Conservation (phyloP, 1,139 yeast species). For the Protomyces inouyei region DNA sequence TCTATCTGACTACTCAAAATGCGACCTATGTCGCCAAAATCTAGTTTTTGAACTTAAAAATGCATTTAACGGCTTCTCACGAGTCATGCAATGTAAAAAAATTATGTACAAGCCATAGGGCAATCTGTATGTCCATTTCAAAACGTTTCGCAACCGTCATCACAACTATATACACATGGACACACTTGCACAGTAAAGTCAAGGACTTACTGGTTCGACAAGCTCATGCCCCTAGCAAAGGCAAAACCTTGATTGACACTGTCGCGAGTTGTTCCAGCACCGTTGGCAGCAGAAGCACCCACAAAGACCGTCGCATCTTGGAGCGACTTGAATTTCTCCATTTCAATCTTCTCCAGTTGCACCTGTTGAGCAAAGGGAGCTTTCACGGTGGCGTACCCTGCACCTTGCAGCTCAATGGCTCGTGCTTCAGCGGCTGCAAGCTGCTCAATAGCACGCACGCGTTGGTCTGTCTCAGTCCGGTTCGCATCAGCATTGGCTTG, state of each 20-base stretch:
- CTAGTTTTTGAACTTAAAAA: too few relatives aligned
- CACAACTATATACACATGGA: too few relatives aligned
- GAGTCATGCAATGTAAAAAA: too few relatives aligned
- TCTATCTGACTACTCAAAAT: too few relatives aligned
- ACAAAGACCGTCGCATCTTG: conserved; percentile 7
- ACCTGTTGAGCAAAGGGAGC: neutral
- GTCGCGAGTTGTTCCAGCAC: neutral
- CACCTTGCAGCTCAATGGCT: conserved; percentile 13
- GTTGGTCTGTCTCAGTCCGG: conserved; percentile 11
- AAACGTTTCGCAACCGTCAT: too few relatives aligned
- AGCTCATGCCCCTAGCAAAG: neutral
- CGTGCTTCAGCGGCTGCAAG: conserved; percentile 11
- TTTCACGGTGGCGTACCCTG: conserved; percentile 11
- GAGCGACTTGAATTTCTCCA: conserved; percentile 1
- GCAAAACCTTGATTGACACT: conserved; percentile 10
- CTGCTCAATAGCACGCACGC: conserved; percentile 5
- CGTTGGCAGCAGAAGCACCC: neutral
- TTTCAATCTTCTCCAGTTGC: conserved; percentile 17
- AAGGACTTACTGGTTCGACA: too few relatives aligned
- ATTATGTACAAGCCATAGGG: too few relatives aligned
- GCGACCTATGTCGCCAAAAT: too few relatives aligned
- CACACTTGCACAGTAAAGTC: too few relatives aligned
- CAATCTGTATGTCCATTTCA: too few relatives aligned
- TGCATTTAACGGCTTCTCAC: too few relatives aligned
- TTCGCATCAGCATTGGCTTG: conserved; percentile 20